Evolutionary conservation across 78 protist genomes (phyloP), one percentile per base, ranked within the genome.

Genomic region (slime mould (Dictyostelium discoideum)): DNA sequence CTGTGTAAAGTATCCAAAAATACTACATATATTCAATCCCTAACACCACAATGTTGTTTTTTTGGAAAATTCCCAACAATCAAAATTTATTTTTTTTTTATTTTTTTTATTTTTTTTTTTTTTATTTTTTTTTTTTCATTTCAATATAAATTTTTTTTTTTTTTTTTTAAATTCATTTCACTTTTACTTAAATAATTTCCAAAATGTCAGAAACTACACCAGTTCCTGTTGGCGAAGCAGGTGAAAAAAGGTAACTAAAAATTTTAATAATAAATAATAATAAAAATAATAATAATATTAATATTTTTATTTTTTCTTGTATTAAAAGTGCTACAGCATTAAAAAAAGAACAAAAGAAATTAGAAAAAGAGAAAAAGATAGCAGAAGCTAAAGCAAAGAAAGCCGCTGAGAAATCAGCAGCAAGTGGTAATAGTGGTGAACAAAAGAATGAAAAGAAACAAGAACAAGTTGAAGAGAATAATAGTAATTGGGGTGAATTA

Each of bases 311-410:
- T 22, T 63, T 7, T 4, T 60, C 5, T 60, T 60, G 1, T 10
- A 4, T 0, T 9, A 26, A 2, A 89, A 89, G 94, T n/a, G 94
- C 94, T n/a, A 60, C 24, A 20, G 69, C 69, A 60, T 32, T 81
- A 26, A 84, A 93, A 20, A 84, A 74, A 63, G 86, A 74, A 84
- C 54, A 54, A 84, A 92, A 92, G 67, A 84, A 84, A 63, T 37
- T 24, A 78, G 77, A 92, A 85, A 87, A 93, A 74, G 92, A 85
- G 44, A 90, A 54, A n/a, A 94, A 88, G 65, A 87, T 83, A 18
- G 93, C 83, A 29, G 93, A 86, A 46, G 57, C 72, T 2, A 88
- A 88, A 84, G 92, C 96, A 50, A 85, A 57, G 9, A 94, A 77
- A 48, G 65, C 63, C 57, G 73, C 88, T 16, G 87, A 65, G 2